These are phyloP conservation scores for Stagonosporopsis tanaceti DNA, from an alignment of 2,329 filamentous ascomycete species.

Conservation along the genomic window DNA sequence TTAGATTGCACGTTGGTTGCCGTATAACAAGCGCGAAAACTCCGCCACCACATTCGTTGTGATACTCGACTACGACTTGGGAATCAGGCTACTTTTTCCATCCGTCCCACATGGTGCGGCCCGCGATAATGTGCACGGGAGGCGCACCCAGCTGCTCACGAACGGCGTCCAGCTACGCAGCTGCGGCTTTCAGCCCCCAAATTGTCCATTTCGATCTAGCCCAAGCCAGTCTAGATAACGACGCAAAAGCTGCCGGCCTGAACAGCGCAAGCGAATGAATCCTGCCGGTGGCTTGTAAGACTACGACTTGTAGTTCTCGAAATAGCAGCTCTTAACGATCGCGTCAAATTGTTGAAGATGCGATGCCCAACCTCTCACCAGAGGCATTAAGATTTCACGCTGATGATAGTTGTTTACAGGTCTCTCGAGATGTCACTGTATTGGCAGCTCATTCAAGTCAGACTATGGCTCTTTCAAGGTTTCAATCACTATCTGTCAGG, in stretches of 20 bases:
- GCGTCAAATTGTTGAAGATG: slow-evolving; percentile 7
- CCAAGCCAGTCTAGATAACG: slow-evolving; percentile 8
- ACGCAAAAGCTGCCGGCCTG: slow-evolving; percentile 5
- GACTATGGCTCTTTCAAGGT: neutral
- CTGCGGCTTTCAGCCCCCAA: slow-evolving; percentile 15
- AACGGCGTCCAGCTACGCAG: neutral
- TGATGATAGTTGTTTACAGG: neutral
- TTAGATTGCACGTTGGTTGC: neutral
- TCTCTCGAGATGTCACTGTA: neutral
- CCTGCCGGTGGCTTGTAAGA: slow-evolving; percentile 7
- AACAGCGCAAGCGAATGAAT: slow-evolving; percentile 2
- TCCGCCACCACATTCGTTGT: neutral
- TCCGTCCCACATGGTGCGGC: slow-evolving; percentile 2
- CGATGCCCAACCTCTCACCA: neutral
- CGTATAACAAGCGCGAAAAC: neutral
- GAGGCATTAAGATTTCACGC: neutral
- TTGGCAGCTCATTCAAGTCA: neutral
- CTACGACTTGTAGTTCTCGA: neutral
- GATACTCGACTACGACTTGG: neutral
- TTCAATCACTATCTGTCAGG: neutral
- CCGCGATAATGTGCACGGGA: neutral
- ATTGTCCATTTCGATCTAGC: slow-evolving; percentile 5
- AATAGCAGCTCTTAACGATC: slow-evolving; percentile 8
- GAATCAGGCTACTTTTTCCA: neutral
- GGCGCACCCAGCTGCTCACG: neutral